These are phyloP conservation scores for Scleroderma bovista DNA, from an alignment of 768 basidiomycete genomes.

Conservation along the genomic window DNA sequence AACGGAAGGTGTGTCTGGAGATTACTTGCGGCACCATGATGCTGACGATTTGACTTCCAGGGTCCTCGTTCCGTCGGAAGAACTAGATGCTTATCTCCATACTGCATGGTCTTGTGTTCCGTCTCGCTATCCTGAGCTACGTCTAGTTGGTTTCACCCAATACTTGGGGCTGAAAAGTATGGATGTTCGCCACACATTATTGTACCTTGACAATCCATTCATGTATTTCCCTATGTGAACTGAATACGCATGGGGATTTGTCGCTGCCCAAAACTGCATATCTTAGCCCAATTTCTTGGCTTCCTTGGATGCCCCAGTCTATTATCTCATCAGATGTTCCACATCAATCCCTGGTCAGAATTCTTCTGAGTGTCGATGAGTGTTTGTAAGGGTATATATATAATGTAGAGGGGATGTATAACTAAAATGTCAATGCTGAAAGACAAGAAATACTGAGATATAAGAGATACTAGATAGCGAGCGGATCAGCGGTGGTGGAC, in stretches of 20 bases:
- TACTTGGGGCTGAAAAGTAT: not conserved
- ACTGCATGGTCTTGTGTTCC: not conserved
- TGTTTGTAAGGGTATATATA: not conserved
- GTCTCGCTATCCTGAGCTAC: not conserved
- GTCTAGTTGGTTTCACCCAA: not conserved
- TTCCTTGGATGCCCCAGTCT: too few species aligned
- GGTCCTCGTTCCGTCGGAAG: conserved; percentile 98
- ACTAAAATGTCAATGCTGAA: not conserved
- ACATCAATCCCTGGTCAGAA: not conserved
- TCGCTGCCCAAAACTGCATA: not conserved
- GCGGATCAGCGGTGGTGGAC: not conserved
- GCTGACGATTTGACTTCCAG: conserved; percentile 36
- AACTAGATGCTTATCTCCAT: conserved; percentile 43
- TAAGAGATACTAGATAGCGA: not conserved
- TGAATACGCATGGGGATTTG: not conserved
- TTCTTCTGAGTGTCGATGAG: not conserved
- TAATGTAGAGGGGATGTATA: not conserved
- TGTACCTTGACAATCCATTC: too few species aligned
- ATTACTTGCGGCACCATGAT: not conserved
- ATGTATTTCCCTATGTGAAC: not conserved
- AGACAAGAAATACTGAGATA: not conserved
- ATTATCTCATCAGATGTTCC: too few species aligned
- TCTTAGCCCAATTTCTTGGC: too few species aligned
- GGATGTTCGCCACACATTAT: not conserved
- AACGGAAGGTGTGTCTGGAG: conserved; percentile 77